Percentiles rank a stretch among this genome's conserved stretches.
Evolutionary conservation across 192 early-diverging fungal species (phyloP).

Genomic region (Coemansia erecta): DNA sequence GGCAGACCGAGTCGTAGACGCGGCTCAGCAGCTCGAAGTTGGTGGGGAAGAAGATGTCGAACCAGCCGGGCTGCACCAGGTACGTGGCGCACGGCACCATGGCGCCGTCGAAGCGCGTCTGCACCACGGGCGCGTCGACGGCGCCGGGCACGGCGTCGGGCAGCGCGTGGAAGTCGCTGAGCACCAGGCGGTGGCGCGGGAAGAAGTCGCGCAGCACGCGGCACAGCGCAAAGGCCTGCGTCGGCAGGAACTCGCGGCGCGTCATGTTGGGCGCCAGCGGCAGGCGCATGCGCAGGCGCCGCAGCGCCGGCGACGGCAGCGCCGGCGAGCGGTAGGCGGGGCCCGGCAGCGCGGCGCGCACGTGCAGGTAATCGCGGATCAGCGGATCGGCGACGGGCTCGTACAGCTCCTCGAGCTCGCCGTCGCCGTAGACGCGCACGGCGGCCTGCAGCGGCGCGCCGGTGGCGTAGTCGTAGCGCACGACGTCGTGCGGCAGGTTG

Average conservation of each 20-base stretch:
- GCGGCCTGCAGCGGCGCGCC: constrained; percentile 76
- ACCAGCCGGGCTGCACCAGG: constrained; percentile 96
- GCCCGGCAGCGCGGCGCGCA: constrained; percentile 21
- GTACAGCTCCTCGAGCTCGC: constrained; percentile 85
- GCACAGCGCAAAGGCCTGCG: constrained; percentile 72
- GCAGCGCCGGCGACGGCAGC: constrained; percentile 48
- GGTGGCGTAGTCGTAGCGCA: constrained; percentile 78
- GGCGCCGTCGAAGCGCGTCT: constrained; percentile 81
- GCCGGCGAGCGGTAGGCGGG: constrained; percentile 63
- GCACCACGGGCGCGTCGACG: constrained; percentile 87
- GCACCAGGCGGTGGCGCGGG: constrained; percentile 79
- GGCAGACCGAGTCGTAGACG: constrained; percentile 72
- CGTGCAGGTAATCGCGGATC: constrained; percentile 66
- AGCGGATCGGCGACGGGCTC: constrained; percentile 76
- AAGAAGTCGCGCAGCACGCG: constrained; percentile 77
- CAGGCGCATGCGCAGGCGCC: constrained; percentile 58
- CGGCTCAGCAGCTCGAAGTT: constrained; percentile 84
- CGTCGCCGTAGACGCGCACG: constrained; percentile 76
- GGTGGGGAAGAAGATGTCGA: constrained; percentile 99
- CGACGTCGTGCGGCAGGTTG: constrained; percentile 94
- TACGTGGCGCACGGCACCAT: constrained; percentile 97
- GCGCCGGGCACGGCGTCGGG: constrained; percentile 78
- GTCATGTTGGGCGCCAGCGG: constrained; percentile 89
- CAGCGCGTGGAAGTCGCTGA: constrained; percentile 86
- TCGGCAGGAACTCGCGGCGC: constrained; percentile 85